These are phyloP conservation scores for Clathrus columnatus DNA, from an alignment of 768 basidiomycete species.

Conservation along the genomic window DNA sequence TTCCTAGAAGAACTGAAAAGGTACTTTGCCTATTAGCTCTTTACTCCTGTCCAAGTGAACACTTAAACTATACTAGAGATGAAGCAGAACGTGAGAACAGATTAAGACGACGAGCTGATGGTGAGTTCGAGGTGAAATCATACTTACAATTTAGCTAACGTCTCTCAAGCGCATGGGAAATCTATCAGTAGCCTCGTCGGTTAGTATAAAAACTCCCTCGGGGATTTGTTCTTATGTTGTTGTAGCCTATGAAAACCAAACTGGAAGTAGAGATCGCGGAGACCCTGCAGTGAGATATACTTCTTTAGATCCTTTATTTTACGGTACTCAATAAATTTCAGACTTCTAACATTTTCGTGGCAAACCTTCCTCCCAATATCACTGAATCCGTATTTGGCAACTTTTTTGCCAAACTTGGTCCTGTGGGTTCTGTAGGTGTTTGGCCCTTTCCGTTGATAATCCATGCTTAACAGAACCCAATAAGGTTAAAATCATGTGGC, in stretches of 20 bases:
- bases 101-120: slow-evolving; percentile 57
- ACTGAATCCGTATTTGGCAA: slow-evolving; percentile 79
- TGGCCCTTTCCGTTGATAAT: slow-evolving; percentile 3
- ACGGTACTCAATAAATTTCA: slow-evolving; percentile 22
- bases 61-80: no score
- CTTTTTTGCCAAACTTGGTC: slow-evolving; percentile 86
- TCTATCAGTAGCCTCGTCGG: slow-evolving; percentile 91
- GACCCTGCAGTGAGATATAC: slow-evolving; percentile 63
- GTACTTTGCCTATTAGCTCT: slow-evolving; percentile 30
- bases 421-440: slow-evolving; percentile 74
- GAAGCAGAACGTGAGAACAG: slow-evolving; percentile 87
- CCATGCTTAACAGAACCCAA: not conserved
- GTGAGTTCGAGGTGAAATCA: not conserved
- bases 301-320: not conserved
- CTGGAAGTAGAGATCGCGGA: slow-evolving; percentile 81
- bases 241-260: slow-evolving; percentile 80
- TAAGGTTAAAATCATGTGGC: slow-evolving; percentile 98
- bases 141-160: not conserved
- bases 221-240: not conserved
- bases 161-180: slow-evolving; percentile 42
- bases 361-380: slow-evolving; percentile 81
- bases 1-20: slow-evolving; percentile 96
- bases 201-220: slow-evolving; percentile 25
- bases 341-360: slow-evolving; percentile 96
- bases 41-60: no score